phyloP scores from a whole-genome alignment of 805 yeast genomes.

The Torulaspora gathmanii region DNA sequence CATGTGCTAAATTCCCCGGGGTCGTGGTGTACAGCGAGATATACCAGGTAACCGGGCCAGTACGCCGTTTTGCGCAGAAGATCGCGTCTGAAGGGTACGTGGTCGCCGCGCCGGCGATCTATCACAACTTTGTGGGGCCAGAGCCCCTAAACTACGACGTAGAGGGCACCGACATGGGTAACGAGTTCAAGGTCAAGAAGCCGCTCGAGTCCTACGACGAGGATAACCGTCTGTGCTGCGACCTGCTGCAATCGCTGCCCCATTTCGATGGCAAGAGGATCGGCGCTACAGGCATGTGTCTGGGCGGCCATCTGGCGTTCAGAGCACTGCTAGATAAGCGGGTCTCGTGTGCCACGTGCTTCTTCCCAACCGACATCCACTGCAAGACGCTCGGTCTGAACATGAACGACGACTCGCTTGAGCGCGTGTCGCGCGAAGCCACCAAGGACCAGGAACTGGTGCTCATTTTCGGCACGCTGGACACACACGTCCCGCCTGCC shows the following conservation, averaged over 20 bases:
- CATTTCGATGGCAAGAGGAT: slow-evolving; percentile 63
- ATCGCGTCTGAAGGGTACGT: slow-evolving; percentile 78
- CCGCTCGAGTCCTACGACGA: slow-evolving; percentile 71
- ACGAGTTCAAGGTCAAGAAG: slow-evolving; percentile 58
- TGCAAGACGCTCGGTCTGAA: slow-evolving; percentile 61
- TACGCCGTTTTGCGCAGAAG: slow-evolving; percentile 66
- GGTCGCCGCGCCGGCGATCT: slow-evolving; percentile 73
- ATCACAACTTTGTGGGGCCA: slow-evolving; percentile 64
- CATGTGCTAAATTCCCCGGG: slow-evolving; percentile 76
- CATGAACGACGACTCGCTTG: slow-evolving; percentile 59
- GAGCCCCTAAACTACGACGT: slow-evolving; percentile 65
- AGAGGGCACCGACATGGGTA: slow-evolving; percentile 73
- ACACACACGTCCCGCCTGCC: slow-evolving; percentile 72
- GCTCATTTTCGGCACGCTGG: slow-evolving; percentile 72
- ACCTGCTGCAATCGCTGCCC: slow-evolving; percentile 50
- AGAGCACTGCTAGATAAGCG: slow-evolving; percentile 58
- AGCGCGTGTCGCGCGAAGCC: slow-evolving; percentile 47
- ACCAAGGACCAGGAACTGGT: slow-evolving; percentile 53
- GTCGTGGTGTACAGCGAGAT: slow-evolving; percentile 76
- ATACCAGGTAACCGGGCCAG: slow-evolving; percentile 82
- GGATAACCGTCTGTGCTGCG: slow-evolving; percentile 60
- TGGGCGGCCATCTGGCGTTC: slow-evolving; percentile 79
- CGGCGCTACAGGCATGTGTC: slow-evolving; percentile 85
- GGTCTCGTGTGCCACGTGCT: slow-evolving; percentile 64
- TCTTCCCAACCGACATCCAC: slow-evolving; percentile 80